Conservation (phyloP, 2,329 filamentous ascomycete genomes). For the Neopestalotiopsis rosae region DNA sequence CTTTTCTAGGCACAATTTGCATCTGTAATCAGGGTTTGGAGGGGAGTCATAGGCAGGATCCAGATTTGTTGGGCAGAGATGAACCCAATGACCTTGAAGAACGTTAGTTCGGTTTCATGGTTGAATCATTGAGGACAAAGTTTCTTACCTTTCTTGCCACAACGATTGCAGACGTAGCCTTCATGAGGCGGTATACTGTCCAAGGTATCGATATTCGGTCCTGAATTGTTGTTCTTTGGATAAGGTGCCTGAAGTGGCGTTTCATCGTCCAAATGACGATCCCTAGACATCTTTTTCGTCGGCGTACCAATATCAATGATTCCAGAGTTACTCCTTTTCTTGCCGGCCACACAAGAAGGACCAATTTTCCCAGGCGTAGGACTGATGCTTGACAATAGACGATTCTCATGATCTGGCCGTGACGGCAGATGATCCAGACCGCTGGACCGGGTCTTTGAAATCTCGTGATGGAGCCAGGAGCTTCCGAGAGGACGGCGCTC, state of each 20-base stretch:
- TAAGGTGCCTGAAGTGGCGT: background rate
- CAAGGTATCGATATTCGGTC: background rate
- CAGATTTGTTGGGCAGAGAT: conserved; percentile 48
- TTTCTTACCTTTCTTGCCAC: conserved; percentile 34
- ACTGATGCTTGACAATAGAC: background rate
- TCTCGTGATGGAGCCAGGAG: background rate
- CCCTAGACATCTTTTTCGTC: background rate
- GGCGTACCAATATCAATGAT: conserved; percentile 17
- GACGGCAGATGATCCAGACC: background rate
- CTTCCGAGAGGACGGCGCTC: background rate
- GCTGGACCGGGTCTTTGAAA: background rate
- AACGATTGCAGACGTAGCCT: conserved; percentile 39
- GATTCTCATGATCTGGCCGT: background rate
- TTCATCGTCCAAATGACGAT: background rate
- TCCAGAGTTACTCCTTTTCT: conserved; percentile 18
- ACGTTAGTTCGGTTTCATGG: conserved; percentile 17
- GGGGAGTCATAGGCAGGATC: conserved; percentile 41
- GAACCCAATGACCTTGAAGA: conserved; percentile 43
- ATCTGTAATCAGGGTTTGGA: conserved; percentile 38
- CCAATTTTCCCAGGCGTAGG: too few relatives aligned
- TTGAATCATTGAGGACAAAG: background rate
- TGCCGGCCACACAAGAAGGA: conserved; percentile 6
- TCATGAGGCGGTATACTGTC: background rate
- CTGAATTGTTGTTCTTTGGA: background rate
- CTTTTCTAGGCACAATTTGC: conserved; percentile 37